A percentile compares a stretch with the other conserved stretches of the same genome.
Evolutionary conservation across 2,329 filamentous ascomycete species (phyloP).

Genomic region (Diaporthe ampelina): DNA sequence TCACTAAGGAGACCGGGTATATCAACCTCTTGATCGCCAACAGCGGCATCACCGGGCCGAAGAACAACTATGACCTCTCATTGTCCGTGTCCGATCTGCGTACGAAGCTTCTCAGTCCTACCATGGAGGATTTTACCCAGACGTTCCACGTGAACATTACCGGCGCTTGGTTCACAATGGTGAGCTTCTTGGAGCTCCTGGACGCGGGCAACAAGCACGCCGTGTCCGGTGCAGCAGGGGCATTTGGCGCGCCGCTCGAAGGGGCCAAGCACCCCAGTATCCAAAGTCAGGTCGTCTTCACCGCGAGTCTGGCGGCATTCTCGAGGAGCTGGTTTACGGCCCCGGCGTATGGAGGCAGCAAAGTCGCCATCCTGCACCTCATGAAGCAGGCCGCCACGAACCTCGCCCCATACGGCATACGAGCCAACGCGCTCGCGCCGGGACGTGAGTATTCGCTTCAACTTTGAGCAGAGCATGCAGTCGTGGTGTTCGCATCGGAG

Average conservation of each 20-base stretch:
- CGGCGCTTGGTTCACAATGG: constrained; percentile 75
- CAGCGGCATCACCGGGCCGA: constrained; percentile 66
- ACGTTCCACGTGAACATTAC: constrained; percentile 71
- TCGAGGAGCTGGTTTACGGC: constrained; percentile 71
- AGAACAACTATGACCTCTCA: constrained; percentile 40
- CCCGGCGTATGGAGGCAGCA: constrained; percentile 77
- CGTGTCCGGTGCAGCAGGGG: constrained; percentile 46
- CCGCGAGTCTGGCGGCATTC: constrained; percentile 74
- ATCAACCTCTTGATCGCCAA: constrained; percentile 75
- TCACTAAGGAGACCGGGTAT: constrained; percentile 69
- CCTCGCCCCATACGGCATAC: constrained; percentile 70
- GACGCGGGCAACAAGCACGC: constrained; percentile 70
- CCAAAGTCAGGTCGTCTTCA: constrained; percentile 68
- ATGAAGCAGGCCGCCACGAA: constrained; percentile 76
- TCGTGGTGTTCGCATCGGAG: neutral
- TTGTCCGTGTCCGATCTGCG: constrained; percentile 50
- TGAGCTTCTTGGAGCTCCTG: constrained; percentile 77
- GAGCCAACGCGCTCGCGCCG: constrained; percentile 63
- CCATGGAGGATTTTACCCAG: constrained; percentile 73
- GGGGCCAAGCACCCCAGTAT: constrained; percentile 47
- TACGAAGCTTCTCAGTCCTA: constrained; percentile 62
- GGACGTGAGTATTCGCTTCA: constrained; percentile 51
- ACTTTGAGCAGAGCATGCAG: neutral
- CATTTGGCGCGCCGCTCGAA: constrained; percentile 47
- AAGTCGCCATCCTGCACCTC: constrained; percentile 76